Evolutionary conservation across 1,139 yeast species (phyloP).

Genomic region (Taphrina communis): DNA sequence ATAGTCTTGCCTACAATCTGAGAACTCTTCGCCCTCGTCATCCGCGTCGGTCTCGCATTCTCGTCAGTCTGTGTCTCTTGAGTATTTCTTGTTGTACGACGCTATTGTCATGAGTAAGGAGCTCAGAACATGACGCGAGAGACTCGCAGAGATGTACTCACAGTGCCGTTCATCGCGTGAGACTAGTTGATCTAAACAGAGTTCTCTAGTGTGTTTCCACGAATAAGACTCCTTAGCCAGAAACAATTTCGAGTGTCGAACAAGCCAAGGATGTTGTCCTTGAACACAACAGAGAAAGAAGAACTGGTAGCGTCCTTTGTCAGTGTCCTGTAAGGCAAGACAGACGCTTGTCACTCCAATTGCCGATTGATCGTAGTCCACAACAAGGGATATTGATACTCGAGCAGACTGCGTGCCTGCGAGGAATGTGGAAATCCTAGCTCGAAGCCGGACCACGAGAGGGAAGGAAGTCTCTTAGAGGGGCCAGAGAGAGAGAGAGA

Average conservation of each 20-base stretch:
- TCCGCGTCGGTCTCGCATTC: slow-evolving; percentile 39
- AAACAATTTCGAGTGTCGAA: background rate
- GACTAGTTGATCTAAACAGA: no score
- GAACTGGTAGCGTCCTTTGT: background rate
- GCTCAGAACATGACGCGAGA: slow-evolving; percentile 2
- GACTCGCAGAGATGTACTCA: background rate
- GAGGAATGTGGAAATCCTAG: background rate
- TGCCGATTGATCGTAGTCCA: background rate
- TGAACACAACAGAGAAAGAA: background rate
- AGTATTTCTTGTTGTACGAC: slow-evolving; percentile 33
- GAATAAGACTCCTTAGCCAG: background rate
- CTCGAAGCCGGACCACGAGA: background rate
- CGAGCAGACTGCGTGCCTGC: slow-evolving; percentile 1
- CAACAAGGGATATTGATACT: slow-evolving; percentile 7
- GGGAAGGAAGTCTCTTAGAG: no score
- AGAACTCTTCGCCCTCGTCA: slow-evolving; percentile 36
- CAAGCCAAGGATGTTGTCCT: background rate
- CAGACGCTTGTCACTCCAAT: background rate
- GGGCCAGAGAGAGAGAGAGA: background rate
- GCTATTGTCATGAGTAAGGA: slow-evolving; percentile 17
- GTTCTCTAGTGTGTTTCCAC: background rate
- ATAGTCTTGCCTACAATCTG: slow-evolving; percentile 19
- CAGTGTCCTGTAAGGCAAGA: background rate
- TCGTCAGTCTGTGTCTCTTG: slow-evolving; percentile 33
- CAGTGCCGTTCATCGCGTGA: slow-evolving; percentile 29